These are phyloP conservation scores for Dentiscutata heterogama DNA, from an alignment of 371 early-diverging fungal species.

Conservation along the genomic window DNA sequence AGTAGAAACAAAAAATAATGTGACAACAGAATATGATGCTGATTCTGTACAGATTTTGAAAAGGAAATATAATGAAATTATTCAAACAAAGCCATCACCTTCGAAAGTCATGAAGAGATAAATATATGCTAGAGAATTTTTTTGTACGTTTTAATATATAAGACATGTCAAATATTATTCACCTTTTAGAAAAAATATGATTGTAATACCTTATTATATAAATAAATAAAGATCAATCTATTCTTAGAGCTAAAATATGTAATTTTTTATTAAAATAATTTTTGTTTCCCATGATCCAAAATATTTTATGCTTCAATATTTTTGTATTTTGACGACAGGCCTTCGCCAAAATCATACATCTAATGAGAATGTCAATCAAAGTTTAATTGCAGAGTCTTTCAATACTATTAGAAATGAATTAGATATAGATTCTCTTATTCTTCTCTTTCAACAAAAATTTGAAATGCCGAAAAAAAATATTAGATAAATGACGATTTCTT, in stretches of 20 bases:
- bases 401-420: conserved; percentile 22
- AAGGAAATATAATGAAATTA: conserved; percentile 8
- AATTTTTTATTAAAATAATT: too few relatives aligned
- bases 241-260: too few relatives aligned
- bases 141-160: too few relatives aligned
- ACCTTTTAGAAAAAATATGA: too few relatives aligned
- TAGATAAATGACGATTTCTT: conserved; percentile 39
- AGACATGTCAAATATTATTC: too few relatives aligned
- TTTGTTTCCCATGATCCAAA: too few relatives aligned
- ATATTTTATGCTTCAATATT: too few relatives aligned
- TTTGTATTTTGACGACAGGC: neutral
- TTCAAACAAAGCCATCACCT: conserved; percentile 24
- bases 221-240: too few relatives aligned
- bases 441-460: conserved; percentile 38
- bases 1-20: neutral
- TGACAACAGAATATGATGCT: neutral
- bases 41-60: conserved; percentile 16
- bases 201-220: too few relatives aligned
- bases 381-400: neutral
- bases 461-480: conserved; percentile 28
- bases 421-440: conserved; percentile 33
- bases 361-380: neutral
- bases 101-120: neutral
- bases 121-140: neutral
- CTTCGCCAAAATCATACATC: conserved; percentile 1